These are phyloP conservation scores for Meyerozyma smithsonii DNA, from an alignment of 1,139 yeast species.

Conservation along the genomic window DNA sequence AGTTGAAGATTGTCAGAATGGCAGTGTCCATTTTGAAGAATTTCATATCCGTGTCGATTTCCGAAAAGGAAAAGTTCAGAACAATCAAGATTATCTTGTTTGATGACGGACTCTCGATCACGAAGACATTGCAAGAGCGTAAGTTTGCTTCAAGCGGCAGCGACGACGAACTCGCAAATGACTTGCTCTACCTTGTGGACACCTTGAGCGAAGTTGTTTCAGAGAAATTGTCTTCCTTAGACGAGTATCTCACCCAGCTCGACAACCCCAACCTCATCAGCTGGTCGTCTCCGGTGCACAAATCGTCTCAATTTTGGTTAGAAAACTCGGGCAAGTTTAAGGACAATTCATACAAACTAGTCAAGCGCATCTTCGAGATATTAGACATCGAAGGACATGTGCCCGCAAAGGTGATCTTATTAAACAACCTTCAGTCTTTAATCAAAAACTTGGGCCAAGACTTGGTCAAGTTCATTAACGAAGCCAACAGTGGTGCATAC, in stretches of 20 bases:
- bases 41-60: constrained; percentile 36
- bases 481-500: constrained; percentile 51
- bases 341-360: constrained; percentile 68
- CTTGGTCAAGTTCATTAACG: constrained; percentile 64
- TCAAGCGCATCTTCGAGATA: constrained; percentile 47
- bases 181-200: constrained; percentile 55
- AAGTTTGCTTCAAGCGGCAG: constrained; percentile 69
- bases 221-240: constrained; percentile 77
- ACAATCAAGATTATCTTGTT: constrained; percentile 69
- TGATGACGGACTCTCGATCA: constrained; percentile 68
- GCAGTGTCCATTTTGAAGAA: constrained; percentile 71
- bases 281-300: constrained; percentile 91
- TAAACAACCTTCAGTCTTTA: constrained; percentile 50
- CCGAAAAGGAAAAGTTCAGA: constrained; percentile 31
- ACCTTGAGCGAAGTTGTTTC: constrained; percentile 68
- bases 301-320: constrained; percentile 83
- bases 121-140: constrained; percentile 70
- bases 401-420: constrained; percentile 36
- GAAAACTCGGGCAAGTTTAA: constrained; percentile 76
- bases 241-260: constrained; percentile 84
- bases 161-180: constrained; percentile 84
- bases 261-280: constrained; percentile 69
- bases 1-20: constrained; percentile 85
- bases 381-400: constrained; percentile 22
- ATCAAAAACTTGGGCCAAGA: constrained; percentile 51